Percentiles rank a stretch among this genome's conserved stretches.
Evolutionary conservation across 805 yeast genomes (phyloP).

Genomic region (Debaryomyces hansenii): DNA sequence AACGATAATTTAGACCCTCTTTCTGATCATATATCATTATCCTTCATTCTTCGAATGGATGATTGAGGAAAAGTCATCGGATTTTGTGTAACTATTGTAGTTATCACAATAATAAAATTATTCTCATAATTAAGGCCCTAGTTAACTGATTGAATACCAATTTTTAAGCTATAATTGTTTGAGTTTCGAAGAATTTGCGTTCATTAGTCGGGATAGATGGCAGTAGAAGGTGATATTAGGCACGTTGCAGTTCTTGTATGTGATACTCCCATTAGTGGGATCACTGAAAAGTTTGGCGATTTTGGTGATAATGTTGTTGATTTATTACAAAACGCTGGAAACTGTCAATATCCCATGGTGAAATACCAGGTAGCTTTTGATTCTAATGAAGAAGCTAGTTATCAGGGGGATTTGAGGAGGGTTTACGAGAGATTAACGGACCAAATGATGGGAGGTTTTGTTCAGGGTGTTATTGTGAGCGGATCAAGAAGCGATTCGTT

Average conservation of each 20-base stretch:
- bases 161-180: too few relatives aligned
- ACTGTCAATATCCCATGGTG: constrained; percentile 16
- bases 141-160: too few relatives aligned
- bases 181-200: too few relatives aligned
- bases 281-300: constrained; percentile 44
- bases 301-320: constrained; percentile 49
- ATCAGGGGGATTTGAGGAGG: constrained; percentile 13
- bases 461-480: constrained; percentile 48
- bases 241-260: constrained; percentile 43
- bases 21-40: too few relatives aligned
- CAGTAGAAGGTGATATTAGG: background rate
- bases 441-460: constrained; percentile 22
- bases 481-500: constrained; percentile 54
- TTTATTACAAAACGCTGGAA: constrained; percentile 22
- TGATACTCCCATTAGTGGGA: constrained; percentile 34
- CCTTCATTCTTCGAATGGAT: too few relatives aligned
- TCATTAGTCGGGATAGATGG: background rate
- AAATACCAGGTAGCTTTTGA: constrained; percentile 38
- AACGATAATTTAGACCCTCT: too few relatives aligned
- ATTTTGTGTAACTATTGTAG: background rate
- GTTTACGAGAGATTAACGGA: constrained; percentile 18
- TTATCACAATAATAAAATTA: too few relatives aligned
- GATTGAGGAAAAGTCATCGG: background rate
- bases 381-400: constrained; percentile 7
- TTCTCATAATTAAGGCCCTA: too few relatives aligned